A percentile compares a stretch with the other conserved stretches of the same genome.
Conservation (phyloP, 2,329 filamentous ascomycete genomes). For the Penicillium oxalicum region DNA sequence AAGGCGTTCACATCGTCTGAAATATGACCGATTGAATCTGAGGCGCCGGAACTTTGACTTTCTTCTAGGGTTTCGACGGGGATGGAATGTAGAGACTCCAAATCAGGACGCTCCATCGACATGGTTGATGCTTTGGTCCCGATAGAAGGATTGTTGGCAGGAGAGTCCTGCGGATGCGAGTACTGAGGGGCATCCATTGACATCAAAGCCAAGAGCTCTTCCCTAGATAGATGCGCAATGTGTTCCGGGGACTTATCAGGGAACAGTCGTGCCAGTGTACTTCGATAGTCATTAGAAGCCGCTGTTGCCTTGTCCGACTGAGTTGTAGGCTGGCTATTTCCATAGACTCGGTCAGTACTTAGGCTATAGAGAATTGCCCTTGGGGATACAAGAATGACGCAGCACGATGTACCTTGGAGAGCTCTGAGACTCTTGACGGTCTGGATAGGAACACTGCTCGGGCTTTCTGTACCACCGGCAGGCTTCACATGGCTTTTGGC, state of each 20-base stretch:
- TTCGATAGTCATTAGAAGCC: slow-evolving; percentile 48
- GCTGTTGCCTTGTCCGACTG: slow-evolving; percentile 4
- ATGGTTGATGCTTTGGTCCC: slow-evolving; percentile 28
- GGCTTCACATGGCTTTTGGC: slow-evolving; percentile 69
- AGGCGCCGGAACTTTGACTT: slow-evolving; percentile 41
- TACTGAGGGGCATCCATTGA: slow-evolving; percentile 25
- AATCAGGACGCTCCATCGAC: slow-evolving; percentile 40
- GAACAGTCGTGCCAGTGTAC: slow-evolving; percentile 55
- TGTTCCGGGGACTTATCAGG: slow-evolving; percentile 50
- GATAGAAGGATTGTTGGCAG: slow-evolving; percentile 42
- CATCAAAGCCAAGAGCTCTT: slow-evolving; percentile 53
- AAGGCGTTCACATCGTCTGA: slow-evolving; percentile 65
- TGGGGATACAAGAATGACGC: slow-evolving; percentile 35
- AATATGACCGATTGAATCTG: slow-evolving; percentile 52
- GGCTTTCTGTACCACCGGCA: slow-evolving; percentile 72
- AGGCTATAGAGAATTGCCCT: background rate
- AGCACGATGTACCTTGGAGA: slow-evolving; percentile 34
- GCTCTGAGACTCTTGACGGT: slow-evolving; percentile 72
- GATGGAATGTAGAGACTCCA: slow-evolving; percentile 60
- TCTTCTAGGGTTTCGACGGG: slow-evolving; percentile 51
- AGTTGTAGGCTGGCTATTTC: slow-evolving; percentile 7
- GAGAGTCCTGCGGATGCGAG: slow-evolving; percentile 27
- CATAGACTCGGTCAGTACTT: background rate
- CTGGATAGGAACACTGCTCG: slow-evolving; percentile 70
- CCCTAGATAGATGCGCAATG: slow-evolving; percentile 49